Evolutionary conservation across 2,329 filamentous ascomycete species (phyloP), one percentile per base, ranked within the genome.

Genomic region (Trichoderma sp.): DNA sequence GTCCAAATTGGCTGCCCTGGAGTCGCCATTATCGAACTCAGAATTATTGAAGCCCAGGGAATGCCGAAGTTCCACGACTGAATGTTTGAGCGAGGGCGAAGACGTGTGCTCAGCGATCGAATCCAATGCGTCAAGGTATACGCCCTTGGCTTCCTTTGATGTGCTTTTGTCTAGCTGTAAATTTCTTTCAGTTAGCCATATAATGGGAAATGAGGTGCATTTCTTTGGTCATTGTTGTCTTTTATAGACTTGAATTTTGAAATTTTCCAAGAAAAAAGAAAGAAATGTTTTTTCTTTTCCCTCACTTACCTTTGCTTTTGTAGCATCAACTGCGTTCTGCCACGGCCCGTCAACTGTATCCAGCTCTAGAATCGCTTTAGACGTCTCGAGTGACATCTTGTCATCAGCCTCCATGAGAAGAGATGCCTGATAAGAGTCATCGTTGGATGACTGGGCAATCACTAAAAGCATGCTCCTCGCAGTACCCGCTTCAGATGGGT

Each of bases 341-440:
- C 68, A 69, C 18, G 61, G 32, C 28, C 39, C 69, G 18, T 70
- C 54, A 4, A 49, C 46, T 18, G 30, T 55, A 26, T 56, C 60
- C 18, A 70, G 16, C 0, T 75, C 78, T 32, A 81, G 74, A 30
- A 81, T 70, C 5, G 72, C 72, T 46, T 75, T 75, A 21, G 76
- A 76, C 1, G 79, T 80, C 1, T 74, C 73, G 18, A 80, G 55
- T 4, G 79, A 79, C 76, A 81, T 80, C 34, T 78, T 79, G 16
- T 70, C 70, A 60, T 79, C 77, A 18, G 74, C 75, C 58, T 81
- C 80, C 72, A 78, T 75, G 18, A 79, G 59, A 5, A 81, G 73
- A 13, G 73, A 72, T 8, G 74, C 73, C 67, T 77, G 78, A 59
- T 79, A 80, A 2, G 72, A 72, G 21, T 80, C 79, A 52, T 81